Percentiles rank a stretch among this genome's conserved stretches.
phyloP scores from a whole-genome alignment of 768 basidiomycete species.

The Tricholoma sp. region DNA sequence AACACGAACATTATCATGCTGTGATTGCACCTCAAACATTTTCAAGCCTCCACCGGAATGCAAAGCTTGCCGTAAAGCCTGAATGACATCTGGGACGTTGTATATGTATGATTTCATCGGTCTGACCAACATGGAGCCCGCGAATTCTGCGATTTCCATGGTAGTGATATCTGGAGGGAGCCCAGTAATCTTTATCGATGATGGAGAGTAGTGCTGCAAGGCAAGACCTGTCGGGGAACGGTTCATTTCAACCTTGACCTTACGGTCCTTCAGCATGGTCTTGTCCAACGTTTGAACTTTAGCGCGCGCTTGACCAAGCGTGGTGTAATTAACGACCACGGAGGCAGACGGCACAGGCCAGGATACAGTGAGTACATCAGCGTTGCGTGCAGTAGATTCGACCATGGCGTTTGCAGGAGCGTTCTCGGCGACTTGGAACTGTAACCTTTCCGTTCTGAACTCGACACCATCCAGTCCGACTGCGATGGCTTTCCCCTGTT shows the following conservation, averaged over 20 bases:
- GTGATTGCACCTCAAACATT: slow-evolving; percentile 21
- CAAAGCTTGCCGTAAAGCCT: slow-evolving; percentile 18
- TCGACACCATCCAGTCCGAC: slow-evolving; percentile 42
- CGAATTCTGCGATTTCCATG: slow-evolving; percentile 21
- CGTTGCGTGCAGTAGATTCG: slow-evolving; percentile 22
- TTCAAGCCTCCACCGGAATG: slow-evolving; percentile 11
- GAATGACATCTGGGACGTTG: slow-evolving; percentile 15
- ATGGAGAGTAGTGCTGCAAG: slow-evolving; percentile 19
- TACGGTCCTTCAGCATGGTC: slow-evolving; percentile 31
- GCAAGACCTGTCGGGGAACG: slow-evolving; percentile 25
- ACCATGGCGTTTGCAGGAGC: slow-evolving; percentile 39
- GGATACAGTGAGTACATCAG: slow-evolving; percentile 40
- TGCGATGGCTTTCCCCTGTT: slow-evolving; percentile 36
- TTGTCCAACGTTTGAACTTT: slow-evolving; percentile 35
- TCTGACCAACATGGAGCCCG: slow-evolving; percentile 20
- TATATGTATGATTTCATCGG: slow-evolving; percentile 17
- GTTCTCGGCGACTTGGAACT: slow-evolving; percentile 37
- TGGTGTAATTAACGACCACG: slow-evolving; percentile 39
- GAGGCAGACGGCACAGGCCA: slow-evolving; percentile 47
- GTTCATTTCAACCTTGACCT: slow-evolving; percentile 44
- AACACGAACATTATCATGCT: slow-evolving; percentile 20
- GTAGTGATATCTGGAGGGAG: slow-evolving; percentile 27
- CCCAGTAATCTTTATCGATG: slow-evolving; percentile 39
- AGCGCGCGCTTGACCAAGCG: slow-evolving; percentile 23
- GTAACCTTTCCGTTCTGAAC: slow-evolving; percentile 37